Evolutionary conservation across 129 eudicot species (phyloP).

Genomic region (Tagetes erecta): DNA sequence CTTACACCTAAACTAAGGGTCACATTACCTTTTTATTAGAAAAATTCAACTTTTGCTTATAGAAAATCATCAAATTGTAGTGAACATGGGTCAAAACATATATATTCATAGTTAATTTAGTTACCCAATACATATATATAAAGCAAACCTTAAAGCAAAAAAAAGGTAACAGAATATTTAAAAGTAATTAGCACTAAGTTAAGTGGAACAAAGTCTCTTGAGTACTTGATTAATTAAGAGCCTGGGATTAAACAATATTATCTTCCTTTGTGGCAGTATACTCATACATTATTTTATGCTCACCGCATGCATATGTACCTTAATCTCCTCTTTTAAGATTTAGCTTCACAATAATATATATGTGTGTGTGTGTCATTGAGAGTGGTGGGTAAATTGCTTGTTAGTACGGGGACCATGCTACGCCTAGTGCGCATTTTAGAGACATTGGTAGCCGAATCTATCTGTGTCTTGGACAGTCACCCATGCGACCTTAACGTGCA

Average conservation of each 20-base stretch:
- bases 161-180: constrained; percentile 30
- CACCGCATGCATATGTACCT: constrained; percentile 16
- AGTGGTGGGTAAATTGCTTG: constrained; percentile 33
- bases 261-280: constrained; percentile 35
- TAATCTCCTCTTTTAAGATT: constrained; percentile 32
- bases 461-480: constrained; percentile 28
- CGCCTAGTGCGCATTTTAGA: constrained; percentile 33
- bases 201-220: constrained; percentile 37
- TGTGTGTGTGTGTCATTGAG: constrained; percentile 8
- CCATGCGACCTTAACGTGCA: constrained; percentile 40
- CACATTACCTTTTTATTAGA: too few species aligned
- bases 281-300: constrained; percentile 19
- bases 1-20: too few species aligned
- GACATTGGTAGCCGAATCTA: constrained; percentile 31
- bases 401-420: constrained; percentile 41
- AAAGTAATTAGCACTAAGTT: constrained; percentile 41
- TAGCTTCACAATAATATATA: constrained; percentile 20
- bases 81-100: too few species aligned
- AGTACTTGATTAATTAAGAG: constrained; percentile 35
- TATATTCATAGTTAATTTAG: background rate
- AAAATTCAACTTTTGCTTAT: too few species aligned
- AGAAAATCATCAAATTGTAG: too few species aligned
- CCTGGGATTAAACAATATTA: constrained; percentile 35
- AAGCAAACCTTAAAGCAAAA: constrained; percentile 26
- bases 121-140: constrained; percentile 23